phyloP scores from a whole-genome alignment of 106 monocot species.

The Dendrobium nobile region DNA sequence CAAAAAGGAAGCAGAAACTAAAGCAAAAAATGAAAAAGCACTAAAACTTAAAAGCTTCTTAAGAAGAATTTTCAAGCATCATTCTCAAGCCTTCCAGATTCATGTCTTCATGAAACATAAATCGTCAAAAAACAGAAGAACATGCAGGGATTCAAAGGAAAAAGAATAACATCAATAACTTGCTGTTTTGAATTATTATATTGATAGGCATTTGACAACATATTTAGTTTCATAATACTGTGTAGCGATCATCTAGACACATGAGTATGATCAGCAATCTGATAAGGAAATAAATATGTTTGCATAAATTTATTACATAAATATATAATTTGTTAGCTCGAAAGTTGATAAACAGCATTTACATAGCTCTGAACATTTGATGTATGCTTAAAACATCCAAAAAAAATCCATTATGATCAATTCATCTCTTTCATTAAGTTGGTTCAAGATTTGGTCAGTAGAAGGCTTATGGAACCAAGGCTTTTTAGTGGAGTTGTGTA shows the following conservation, averaged over 20 bases:
- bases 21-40: not conserved
- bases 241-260: not conserved
- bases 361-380: not conserved
- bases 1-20: not conserved
- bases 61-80: not conserved
- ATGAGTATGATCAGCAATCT: not conserved
- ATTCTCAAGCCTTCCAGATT: not conserved
- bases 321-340: not conserved
- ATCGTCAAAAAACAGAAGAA: not conserved
- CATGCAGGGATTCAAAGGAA: not conserved
- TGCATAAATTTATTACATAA: not conserved
- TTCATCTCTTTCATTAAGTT: no score
- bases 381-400: not conserved
- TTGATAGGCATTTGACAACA: not conserved
- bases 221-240: not conserved
- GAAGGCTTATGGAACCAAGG: not conserved
- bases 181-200: not conserved
- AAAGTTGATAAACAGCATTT: not conserved
- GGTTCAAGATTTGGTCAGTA: not conserved
- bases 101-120: not conserved
- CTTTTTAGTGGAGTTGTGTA: not conserved
- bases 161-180: not conserved
- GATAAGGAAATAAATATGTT: not conserved
- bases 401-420: no score
- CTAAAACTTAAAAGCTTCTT: not conserved